Base-by-base conservation (phyloP, 192 early-diverging fungal genomes). In the Backusella tarrabulga region DNA sequence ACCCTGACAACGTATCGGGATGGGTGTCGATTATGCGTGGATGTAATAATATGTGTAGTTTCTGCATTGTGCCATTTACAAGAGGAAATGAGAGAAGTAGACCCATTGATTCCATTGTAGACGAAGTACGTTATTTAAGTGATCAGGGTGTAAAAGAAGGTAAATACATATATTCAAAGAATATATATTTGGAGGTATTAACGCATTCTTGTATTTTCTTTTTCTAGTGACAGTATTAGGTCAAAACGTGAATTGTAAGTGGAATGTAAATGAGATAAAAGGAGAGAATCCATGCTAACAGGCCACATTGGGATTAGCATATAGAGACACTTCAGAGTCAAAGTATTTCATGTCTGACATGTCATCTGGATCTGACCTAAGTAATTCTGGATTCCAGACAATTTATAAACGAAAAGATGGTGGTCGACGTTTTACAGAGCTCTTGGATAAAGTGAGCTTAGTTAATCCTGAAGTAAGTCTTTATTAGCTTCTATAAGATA, bases 11-110 rank as follows among this genome's bases (percentile, higher is more conserved):
- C 76, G 88, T 92, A 44, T 90, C 88, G 68, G 93, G 88, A n/a
- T 91, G 91, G 77, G 75, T 94, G 19, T 91, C 90, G 6, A 85
- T 94, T 32, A 94, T 94, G 93, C 84, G 93, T 34, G 93, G 93
- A 68, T 94, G 93, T 81, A 94, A 94, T 82, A 94, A 94, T 72
- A 94, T 94, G 93, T 94, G 93, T 68, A 88, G 87, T 46, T 94
- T 91, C 78, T 94, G 93, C 73, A 92, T 94, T 42, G 93, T 94
- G 4, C 93, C 93, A 15, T 92, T 92, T 60, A 94, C 93, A 9
- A 85, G 93, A 67, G 92, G 92, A 63, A 92, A 85, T 71, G 93
- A 94, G 76, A 85, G 93, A 67, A 91, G 90, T 79, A 85, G 93
- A 68, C 84, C 87, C 34, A 90, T 94, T 4, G 90, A 91, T 41